A percentile compares a stretch with the other conserved stretches of the same genome.
phyloP scores from a whole-genome alignment of 352 stramenopile species.

The Globisporangium viniferum region DNA sequence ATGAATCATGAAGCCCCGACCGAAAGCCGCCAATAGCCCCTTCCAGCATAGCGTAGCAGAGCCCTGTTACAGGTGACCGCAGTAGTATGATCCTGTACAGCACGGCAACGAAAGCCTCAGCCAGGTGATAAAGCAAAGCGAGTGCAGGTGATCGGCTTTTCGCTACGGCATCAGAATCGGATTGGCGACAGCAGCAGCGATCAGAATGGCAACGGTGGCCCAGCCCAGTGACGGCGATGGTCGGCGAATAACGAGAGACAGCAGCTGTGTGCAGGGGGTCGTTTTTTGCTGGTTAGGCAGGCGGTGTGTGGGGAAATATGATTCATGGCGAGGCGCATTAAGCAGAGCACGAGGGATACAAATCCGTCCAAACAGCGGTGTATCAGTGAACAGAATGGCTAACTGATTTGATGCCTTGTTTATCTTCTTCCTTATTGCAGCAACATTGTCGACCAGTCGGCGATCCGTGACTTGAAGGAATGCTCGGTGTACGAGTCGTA shows the following conservation, averaged over 20 bases:
- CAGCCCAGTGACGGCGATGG: neutral
- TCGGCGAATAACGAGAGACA: neutral
- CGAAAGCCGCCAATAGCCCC: neutral
- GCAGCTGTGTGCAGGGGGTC: neutral
- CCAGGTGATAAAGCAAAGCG: neutral
- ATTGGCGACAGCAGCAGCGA: neutral
- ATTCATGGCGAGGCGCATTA: neutral
- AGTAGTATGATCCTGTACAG: neutral
- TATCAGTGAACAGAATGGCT: neutral
- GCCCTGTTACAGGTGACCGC: neutral
- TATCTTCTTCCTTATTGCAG: slow-evolving; percentile 29
- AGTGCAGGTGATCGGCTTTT: neutral
- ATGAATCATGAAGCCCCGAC: neutral
- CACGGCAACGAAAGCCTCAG: neutral
- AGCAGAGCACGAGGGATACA: neutral
- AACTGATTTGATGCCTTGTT: neutral
- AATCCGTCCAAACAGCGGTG: neutral
- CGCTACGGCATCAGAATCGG: neutral
- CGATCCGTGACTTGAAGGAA: slow-evolving; percentile 98
- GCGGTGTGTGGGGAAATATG: neutral
- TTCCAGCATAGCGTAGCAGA: neutral
- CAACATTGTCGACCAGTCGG: slow-evolving; percentile 99
- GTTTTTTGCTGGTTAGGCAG: neutral
- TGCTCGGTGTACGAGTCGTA: slow-evolving; percentile 99
- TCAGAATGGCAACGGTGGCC: neutral